phyloP scores from a whole-genome alignment of 345 rosid species.

The Ailanthus altissimus region DNA sequence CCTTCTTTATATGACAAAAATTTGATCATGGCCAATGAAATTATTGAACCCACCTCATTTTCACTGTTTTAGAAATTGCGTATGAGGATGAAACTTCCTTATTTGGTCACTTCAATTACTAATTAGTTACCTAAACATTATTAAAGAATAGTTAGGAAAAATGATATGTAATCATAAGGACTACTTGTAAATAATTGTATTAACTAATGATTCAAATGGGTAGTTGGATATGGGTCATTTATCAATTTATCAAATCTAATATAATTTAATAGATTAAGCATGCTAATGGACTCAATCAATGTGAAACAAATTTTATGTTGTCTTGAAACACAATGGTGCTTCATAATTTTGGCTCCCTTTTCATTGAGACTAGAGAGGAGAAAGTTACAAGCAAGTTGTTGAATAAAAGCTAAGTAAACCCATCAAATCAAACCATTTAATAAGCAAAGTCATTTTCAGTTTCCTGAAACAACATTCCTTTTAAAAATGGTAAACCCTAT shows the following conservation, averaged over 20 bases:
- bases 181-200: not conserved
- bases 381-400: not conserved
- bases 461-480: not conserved
- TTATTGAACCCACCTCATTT: not conserved
- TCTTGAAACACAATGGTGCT: not conserved
- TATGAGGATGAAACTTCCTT: not conserved
- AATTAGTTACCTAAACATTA: not conserved
- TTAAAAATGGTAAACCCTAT: not conserved
- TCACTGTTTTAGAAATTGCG: not conserved
- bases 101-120: not conserved
- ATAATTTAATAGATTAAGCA: not conserved
- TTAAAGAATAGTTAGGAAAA: not conserved
- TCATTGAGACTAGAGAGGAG: not conserved
- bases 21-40: not conserved
- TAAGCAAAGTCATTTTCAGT: not conserved
- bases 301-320: not conserved
- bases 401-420: not conserved
- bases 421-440: not conserved
- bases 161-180: no score
- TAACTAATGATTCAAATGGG: not conserved
- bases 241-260: not conserved
- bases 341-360: not conserved
- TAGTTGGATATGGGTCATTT: not conserved
- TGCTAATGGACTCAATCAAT: not conserved
- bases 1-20: not conserved